Evolutionary conservation across 495 filamentous ascomycete species (phyloP), one percentile per base, ranked within the genome.

Genomic region (Penicillium soppii): DNA sequence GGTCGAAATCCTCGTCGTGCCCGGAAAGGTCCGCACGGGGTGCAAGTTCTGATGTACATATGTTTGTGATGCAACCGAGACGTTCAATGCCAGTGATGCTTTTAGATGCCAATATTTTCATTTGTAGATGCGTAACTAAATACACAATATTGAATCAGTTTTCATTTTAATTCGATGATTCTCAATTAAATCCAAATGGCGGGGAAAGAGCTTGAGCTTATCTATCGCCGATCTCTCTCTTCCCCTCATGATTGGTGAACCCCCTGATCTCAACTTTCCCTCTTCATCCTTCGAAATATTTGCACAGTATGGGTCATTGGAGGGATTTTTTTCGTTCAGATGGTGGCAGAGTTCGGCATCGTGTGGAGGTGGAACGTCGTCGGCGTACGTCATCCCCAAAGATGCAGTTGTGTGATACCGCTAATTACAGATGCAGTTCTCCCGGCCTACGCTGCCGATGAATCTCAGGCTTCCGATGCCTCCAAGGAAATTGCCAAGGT

Each of bases 401-500:
- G 39, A 16, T 4, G 17, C 33, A 12, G 20, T 17, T 33, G 51
- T 56, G 39, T 38, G 50, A 43, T 41, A 44, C 36, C 22, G 57
- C 65, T 75, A 59, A 71, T 51, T 25, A 17, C n/a, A 47, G 20
- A 48, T 32, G 13, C 51, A 72, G 69, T 72, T 26, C 59, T 72
- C 25, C 67, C 71, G 46, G 53, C 74, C 38, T 69, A 74, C 50
- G 46, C 43, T 16, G 58, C 55, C 21, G 73, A 74, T 36, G 57
- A 69, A 27, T 23, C 57, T 10, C 30, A 54, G 8, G 25, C 63
- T 3, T 53, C 65, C 75, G 80, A 89, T n/a, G 87, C 89, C 3
- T 75, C 77, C 42, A 71, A 76, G 35, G 81, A 88, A 58, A 91
- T 97, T 49, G 94, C 92, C 37, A 90, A 89, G 61, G 76, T 95